Percentiles rank a stretch among this genome's conserved stretches.
These are phyloP conservation scores for Datisca glomerata DNA, from an alignment of 306 rosid genomes.

Conservation along the genomic window DNA sequence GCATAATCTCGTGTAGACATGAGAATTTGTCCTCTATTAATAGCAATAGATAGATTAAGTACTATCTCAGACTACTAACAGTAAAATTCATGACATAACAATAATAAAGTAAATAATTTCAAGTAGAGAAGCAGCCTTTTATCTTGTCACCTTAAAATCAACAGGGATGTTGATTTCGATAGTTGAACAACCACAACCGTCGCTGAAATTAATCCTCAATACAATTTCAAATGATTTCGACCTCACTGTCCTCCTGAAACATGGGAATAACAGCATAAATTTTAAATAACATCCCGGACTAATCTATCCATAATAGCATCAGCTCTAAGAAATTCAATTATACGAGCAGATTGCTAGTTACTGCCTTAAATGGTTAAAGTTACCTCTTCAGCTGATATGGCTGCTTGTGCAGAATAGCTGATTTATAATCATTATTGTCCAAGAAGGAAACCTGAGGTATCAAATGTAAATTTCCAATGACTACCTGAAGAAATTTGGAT, in stretches of 20 bases:
- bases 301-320: too few relatives aligned
- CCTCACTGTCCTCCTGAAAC: conserved; percentile 60
- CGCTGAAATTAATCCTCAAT: conserved; percentile 69
- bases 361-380: background rate
- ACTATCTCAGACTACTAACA: too few relatives aligned
- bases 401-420: conserved; percentile 27
- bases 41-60: too few relatives aligned
- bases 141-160: conserved; percentile 62
- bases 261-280: conserved; percentile 19
- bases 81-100: background rate
- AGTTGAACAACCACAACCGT: conserved; percentile 69
- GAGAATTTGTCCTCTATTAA: too few relatives aligned
- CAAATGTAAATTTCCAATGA: conserved; percentile 2
- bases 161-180: conserved; percentile 55
- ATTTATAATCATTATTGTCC: conserved; percentile 38
- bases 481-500: background rate
- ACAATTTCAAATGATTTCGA: conserved; percentile 71
- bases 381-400: conserved; percentile 53
- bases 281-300: too few relatives aligned
- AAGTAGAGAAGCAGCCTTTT: conserved; percentile 3
- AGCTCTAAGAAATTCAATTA: too few relatives aligned
- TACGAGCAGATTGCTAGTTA: background rate
- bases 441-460: conserved; percentile 34
- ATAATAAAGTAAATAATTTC: background rate
- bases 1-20: too few relatives aligned